Percentiles rank a stretch among this genome's conserved stretches.
These are phyloP conservation scores for Saturnispora gosingensis DNA, from an alignment of 805 yeast species.

Conservation along the genomic window DNA sequence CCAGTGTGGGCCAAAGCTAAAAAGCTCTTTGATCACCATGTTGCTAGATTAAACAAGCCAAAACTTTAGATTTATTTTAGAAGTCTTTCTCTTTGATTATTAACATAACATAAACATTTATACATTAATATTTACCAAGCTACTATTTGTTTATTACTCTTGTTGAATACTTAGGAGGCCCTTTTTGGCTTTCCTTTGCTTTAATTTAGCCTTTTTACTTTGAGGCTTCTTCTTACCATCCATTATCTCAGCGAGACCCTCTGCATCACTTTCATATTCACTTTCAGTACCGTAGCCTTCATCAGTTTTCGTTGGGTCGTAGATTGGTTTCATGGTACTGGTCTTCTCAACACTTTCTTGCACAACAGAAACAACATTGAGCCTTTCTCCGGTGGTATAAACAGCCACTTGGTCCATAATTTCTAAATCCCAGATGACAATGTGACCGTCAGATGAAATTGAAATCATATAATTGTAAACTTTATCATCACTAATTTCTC, in stretches of 20 bases:
- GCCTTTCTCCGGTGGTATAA: constrained; percentile 82
- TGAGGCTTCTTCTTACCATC: constrained; percentile 32
- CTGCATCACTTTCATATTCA: constrained; percentile 71
- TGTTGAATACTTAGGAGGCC: constrained; percentile 43
- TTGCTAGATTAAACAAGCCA: constrained; percentile 52
- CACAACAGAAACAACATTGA: constrained; percentile 73
- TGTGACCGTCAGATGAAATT: constrained; percentile 87
- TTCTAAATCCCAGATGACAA: constrained; percentile 79
- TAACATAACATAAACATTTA: background rate
- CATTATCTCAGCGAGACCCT: constrained; percentile 51
- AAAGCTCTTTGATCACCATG: constrained; percentile 74
- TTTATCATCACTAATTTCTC: constrained; percentile 29
- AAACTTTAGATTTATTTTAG: constrained; percentile 24
- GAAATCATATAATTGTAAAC: constrained; percentile 47
- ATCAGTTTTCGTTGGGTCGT: constrained; percentile 32
- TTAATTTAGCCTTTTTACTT: constrained; percentile 29
- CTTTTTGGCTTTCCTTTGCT: constrained; percentile 33
- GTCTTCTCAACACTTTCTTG: constrained; percentile 71
- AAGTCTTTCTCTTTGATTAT: background rate
- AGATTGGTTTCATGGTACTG: constrained; percentile 48
- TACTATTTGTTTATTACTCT: constrained; percentile 18
- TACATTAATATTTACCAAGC: background rate
- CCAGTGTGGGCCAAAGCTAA: constrained; percentile 92
- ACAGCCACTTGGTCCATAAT: constrained; percentile 77
- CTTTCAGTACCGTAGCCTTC: constrained; percentile 43